These are phyloP conservation scores for Beauveria scarabaeidicola DNA, from an alignment of 2,329 filamentous ascomycete genomes.

Conservation along the genomic window DNA sequence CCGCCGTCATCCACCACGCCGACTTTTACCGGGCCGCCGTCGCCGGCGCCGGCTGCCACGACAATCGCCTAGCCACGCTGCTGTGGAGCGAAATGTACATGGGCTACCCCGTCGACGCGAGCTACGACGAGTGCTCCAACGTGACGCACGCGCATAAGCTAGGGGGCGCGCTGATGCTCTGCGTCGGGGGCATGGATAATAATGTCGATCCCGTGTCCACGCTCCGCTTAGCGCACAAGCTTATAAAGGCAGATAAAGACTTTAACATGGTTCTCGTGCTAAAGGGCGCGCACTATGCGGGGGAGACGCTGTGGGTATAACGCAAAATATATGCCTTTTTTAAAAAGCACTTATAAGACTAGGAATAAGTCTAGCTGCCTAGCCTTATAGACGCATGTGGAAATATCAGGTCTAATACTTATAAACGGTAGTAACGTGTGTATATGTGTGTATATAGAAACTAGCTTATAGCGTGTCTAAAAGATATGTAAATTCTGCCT, in stretches of 20 bases:
- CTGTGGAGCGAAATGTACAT: slow-evolving; percentile 27
- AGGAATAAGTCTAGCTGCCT: neutral
- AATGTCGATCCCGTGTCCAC: slow-evolving; percentile 24
- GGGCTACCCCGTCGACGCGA: slow-evolving; percentile 23
- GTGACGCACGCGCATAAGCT: slow-evolving; percentile 22
- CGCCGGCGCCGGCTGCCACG: slow-evolving; percentile 22
- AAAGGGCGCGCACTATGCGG: neutral
- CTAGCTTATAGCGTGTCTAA: no score
- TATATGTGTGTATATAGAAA: no score
- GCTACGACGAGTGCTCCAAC: slow-evolving; percentile 21
- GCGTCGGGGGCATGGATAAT: slow-evolving; percentile 21
- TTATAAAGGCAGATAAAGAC: slow-evolving; percentile 21
- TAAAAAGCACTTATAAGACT: slow-evolving; percentile 1
- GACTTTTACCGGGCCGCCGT: slow-evolving; percentile 22
- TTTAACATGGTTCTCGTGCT: slow-evolving; percentile 23
- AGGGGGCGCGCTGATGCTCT: slow-evolving; percentile 20
- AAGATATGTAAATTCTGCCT: no score
- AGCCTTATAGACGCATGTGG: neutral
- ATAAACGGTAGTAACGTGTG: neutral
- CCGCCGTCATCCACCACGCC: slow-evolving; percentile 20
- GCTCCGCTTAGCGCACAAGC: slow-evolving; percentile 19
- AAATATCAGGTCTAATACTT: no score
- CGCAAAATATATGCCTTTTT: slow-evolving; percentile 6
- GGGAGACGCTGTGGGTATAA: neutral
- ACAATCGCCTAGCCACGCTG: slow-evolving; percentile 24